Conservation (phyloP, 2,329 filamentous ascomycete genomes). For the Calonectria fujianensis region DNA sequence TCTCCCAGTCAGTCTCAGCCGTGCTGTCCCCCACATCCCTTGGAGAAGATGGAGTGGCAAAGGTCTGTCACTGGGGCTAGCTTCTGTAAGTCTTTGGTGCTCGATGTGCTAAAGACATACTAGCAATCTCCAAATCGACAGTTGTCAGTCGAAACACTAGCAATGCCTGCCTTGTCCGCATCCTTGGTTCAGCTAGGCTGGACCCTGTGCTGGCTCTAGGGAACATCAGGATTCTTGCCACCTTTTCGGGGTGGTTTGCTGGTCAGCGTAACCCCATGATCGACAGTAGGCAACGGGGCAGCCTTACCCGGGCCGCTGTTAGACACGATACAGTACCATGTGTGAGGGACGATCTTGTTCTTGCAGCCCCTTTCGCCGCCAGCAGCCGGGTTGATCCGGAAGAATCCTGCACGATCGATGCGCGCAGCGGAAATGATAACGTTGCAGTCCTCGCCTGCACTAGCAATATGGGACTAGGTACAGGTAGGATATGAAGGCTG, state of each 20-base stretch:
- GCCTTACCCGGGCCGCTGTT: constrained; percentile 11
- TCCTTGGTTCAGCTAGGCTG: background rate
- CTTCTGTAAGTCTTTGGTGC: constrained; percentile 12
- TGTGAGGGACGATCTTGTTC: constrained; percentile 14
- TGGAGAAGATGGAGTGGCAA: constrained; percentile 37
- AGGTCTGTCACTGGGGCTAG: constrained; percentile 12
- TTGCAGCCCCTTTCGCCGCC: constrained; percentile 30
- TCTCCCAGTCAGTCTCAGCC: constrained; percentile 33
- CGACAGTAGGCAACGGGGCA: constrained; percentile 8
- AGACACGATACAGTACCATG: constrained; percentile 51
- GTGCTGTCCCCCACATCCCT: constrained; percentile 19
- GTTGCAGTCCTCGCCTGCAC: constrained; percentile 30
- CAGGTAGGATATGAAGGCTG: constrained; percentile 35
- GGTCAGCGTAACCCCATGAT: background rate
- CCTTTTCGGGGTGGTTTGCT: constrained; percentile 9
- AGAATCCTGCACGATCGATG: constrained; percentile 34
- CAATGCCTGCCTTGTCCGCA: constrained; percentile 18
- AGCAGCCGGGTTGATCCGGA: constrained; percentile 40
- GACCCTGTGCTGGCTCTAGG: background rate
- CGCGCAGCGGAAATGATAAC: constrained; percentile 33
- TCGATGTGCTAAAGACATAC: constrained; percentile 37
- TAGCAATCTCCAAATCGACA: constrained; percentile 44
- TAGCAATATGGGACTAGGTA: constrained; percentile 36
- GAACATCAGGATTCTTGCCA: constrained; percentile 1
- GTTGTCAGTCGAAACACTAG: constrained; percentile 25